Conservation (phyloP, 768 basidiomycete species). For the Tricholoma sp. region DNA sequence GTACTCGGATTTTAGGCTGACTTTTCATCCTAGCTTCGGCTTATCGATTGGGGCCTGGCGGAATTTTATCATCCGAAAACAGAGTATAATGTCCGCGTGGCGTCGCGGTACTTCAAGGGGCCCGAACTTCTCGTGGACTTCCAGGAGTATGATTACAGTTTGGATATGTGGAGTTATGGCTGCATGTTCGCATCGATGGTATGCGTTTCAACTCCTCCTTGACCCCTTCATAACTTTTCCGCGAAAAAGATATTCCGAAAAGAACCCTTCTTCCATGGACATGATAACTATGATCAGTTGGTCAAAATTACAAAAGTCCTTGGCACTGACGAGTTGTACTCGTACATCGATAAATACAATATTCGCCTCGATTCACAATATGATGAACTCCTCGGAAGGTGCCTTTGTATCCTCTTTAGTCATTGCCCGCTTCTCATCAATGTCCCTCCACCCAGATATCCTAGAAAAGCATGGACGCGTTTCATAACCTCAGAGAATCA, state of each 20-base stretch:
- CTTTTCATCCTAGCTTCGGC: constrained; percentile 57
- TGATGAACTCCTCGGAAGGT: constrained; percentile 90
- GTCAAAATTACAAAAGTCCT: constrained; percentile 98
- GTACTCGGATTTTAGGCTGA: background rate
- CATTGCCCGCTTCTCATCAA: constrained; percentile 5
- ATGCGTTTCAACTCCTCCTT: constrained; percentile 9
- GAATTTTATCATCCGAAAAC: constrained; percentile 98
- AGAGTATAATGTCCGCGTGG: constrained; percentile 97
- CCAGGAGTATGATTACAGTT: constrained; percentile 96
- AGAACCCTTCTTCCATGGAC: constrained; percentile 98
- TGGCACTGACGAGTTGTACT: constrained; percentile 91
- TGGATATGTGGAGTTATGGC: constrained; percentile 99
- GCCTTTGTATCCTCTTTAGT: constrained; percentile 12
- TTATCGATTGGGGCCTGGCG: constrained; percentile 98
- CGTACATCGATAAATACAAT: constrained; percentile 92
- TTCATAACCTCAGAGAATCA: constrained; percentile 97
- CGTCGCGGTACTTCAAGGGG: constrained; percentile 96
- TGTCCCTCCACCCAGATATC: constrained; percentile 54
- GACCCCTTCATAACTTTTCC: constrained; percentile 7
- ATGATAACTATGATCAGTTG: constrained; percentile 97
- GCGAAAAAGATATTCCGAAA: constrained; percentile 87
- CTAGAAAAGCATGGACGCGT: constrained; percentile 90
- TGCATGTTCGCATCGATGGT: constrained; percentile 99
- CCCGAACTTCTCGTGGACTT: constrained; percentile 96
- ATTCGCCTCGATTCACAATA: constrained; percentile 96